Evolutionary conservation across 768 basidiomycete genomes (phyloP), one percentile per base, ranked within the genome.

Genomic region (Xerocomellus chrysenteron): DNA sequence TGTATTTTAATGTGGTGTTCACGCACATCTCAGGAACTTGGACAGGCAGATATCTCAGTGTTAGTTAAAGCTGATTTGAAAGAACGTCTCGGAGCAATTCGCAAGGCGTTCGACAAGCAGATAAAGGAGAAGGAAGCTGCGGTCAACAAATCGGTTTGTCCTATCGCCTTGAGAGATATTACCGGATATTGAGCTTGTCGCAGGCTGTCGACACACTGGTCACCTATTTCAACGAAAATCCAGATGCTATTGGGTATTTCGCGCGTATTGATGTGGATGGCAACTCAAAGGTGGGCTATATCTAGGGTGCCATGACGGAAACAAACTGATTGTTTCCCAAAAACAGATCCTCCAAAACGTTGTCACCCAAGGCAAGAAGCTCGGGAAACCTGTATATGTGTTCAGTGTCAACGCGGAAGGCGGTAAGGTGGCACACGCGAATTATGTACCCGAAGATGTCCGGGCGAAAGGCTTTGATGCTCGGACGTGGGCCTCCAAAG

Each of bases 31-130:
- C 64, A 98, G 95, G 92, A 94, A 74, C 84, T 98, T 37, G 87
- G 85, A 44, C 90, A 93, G 70, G 82, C 90, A 10, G 90, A 94
- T 66, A 94, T 98, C 40, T 95, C 95, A 1, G 80, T 95, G 36
- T 74, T 96, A 52, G 79, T 80, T 58, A 98, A 97, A 73, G 82
- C 85, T 2, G 81, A 86, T 51, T 76, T 99, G 56, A 88, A 84
- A 63, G 90, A 95, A 47, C 83, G 83, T 28, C 78, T 94, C 50
- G 78, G 78, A 12, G 74, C 75, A 33, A 79, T 92, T 51, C 86
- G 92, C 50, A 94, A 94, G 72, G 82, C 87, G 5, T 86, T 94
- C 63, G 90, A 90, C 60, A 95, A 93, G 65, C 82, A 89, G 66
- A 75, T 80, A 59, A 98, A 94, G 73, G 94, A 93, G 60, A 84